A percentile compares a stretch with the other conserved stretches of the same genome.
Conservation (phyloP, 768 basidiomycete species). For the Hydnomerulius pinastri region DNA sequence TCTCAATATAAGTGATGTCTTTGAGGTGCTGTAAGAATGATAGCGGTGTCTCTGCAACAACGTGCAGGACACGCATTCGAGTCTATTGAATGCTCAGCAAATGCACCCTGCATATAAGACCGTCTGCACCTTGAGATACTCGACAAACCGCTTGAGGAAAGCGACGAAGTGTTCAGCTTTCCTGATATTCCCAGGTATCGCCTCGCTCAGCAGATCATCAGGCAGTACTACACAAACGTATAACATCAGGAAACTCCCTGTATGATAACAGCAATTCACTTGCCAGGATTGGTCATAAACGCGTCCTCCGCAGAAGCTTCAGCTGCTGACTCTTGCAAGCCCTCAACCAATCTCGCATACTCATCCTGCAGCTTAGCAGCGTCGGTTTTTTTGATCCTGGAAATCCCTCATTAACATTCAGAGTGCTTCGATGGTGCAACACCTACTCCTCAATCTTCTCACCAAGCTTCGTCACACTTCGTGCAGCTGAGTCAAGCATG, state of each 20-base stretch:
- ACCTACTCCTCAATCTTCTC: conserved; percentile 95
- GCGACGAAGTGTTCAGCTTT: conserved; percentile 99
- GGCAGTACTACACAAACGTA: conserved; percentile 67
- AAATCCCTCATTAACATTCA: conserved; percentile 6
- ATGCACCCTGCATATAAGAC: neutral
- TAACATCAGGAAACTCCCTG: neutral
- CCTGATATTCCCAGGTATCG: conserved; percentile 96
- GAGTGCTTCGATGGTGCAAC: neutral
- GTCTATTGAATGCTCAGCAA: conserved; percentile 56
- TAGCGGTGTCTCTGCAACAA: conserved; percentile 96
- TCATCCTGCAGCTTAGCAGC: conserved; percentile 95
- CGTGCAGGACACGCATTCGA: conserved; percentile 98
- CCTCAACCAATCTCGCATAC: conserved; percentile 93
- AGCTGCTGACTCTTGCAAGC: conserved; percentile 77
- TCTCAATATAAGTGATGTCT: conserved; percentile 98
- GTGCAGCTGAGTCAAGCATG: conserved; percentile 92
- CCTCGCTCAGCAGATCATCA: conserved; percentile 92
- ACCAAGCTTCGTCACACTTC: conserved; percentile 82
- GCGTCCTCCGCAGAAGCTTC: conserved; percentile 66
- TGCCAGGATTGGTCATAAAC: conserved; percentile 89
- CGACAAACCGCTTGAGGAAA: conserved; percentile 96
- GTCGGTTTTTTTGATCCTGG: conserved; percentile 91
- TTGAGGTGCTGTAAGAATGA: conserved; percentile 98
- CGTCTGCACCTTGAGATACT: conserved; percentile 85
- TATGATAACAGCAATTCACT: conserved; percentile 19